Evolutionary conservation across 228 moss, liverwort and hornwort species (phyloP), one percentile per base, ranked within the genome.

Genomic region (Sphagnum fallax): DNA sequence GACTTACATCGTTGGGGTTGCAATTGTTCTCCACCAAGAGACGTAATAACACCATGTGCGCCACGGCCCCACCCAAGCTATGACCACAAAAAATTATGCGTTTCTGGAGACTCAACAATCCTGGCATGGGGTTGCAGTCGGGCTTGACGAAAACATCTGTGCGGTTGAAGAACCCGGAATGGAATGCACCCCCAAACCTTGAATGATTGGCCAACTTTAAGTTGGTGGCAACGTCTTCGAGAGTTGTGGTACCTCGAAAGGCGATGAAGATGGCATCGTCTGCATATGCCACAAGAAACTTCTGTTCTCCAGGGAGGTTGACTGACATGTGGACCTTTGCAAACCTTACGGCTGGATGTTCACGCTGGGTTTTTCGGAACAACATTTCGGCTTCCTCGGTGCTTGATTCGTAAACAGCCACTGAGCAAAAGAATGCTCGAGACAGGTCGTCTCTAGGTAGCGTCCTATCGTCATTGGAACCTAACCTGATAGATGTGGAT

Each of bases 21-120:
- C 8, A 59, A 47, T 5, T 4, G 47, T 68, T 68, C 16, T 52
- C 63, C 50, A 70, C 51, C 51, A 70, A 62, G 18, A 52, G 63
- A 14, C 64, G 71, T 47, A 47, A 12, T 48, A 71, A 57, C 52
- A 71, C 64, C 64, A 71, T n/a, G 63, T 71, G 71, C 64, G 64
- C 71, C 47, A 71, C 64, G 6, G 64, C 71, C 12, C 71, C 71
- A 6, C 64, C 71, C 14, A 71, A 10, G 52, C 71, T 71, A 64
- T 71, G 71, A 5, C 71, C 71, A 49, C 71, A 71, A 15, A 71
- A 71, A 8, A 71, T 16, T 47, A 71, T 63, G 4, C 71, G 71
- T 53, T 64, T 63, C 47, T 12, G 11, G n/a, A n/a, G n/a, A 10
- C n/a, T 10, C 10, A 59, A n/a, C 58, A 59, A 59, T 59, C 10